Evolutionary conservation across 148 eudicot genomes (phyloP).

Genomic region (Rhododendron henanense): DNA sequence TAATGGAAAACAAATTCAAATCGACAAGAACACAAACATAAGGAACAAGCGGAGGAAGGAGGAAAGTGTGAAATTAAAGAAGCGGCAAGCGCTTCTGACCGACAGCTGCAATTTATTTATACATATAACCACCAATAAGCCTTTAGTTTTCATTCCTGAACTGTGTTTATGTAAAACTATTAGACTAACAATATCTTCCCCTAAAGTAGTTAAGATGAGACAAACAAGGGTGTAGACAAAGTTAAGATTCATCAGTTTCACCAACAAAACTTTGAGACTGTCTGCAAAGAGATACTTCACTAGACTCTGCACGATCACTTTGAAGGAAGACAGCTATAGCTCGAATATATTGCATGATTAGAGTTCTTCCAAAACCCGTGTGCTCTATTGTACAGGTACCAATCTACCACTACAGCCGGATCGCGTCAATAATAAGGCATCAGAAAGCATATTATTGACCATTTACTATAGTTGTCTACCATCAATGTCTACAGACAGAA

Average conservation of each 20-base stretch:
- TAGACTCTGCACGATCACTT: too few relatives aligned
- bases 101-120: not conserved
- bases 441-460: not conserved
- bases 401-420: not conserved
- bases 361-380: not conserved
- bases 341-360: not conserved
- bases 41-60: too few relatives aligned
- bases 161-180: not conserved
- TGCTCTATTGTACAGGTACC: not conserved
- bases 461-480: not conserved
- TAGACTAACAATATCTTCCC: not conserved
- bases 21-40: not conserved
- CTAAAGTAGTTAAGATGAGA: not conserved
- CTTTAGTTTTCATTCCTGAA: not conserved
- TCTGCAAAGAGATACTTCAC: not conserved
- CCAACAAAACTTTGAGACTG: not conserved
- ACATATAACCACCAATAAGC: not conserved
- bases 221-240: not conserved
- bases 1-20: too few relatives aligned
- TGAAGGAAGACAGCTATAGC: not conserved
- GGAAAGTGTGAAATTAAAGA: not conserved
- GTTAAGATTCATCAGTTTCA: not conserved
- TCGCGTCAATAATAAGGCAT: not conserved
- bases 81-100: not conserved
- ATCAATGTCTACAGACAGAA: not conserved